These are phyloP conservation scores for Eucalyptus coolabah DNA, from an alignment of 345 rosid species.

Conservation along the genomic window DNA sequence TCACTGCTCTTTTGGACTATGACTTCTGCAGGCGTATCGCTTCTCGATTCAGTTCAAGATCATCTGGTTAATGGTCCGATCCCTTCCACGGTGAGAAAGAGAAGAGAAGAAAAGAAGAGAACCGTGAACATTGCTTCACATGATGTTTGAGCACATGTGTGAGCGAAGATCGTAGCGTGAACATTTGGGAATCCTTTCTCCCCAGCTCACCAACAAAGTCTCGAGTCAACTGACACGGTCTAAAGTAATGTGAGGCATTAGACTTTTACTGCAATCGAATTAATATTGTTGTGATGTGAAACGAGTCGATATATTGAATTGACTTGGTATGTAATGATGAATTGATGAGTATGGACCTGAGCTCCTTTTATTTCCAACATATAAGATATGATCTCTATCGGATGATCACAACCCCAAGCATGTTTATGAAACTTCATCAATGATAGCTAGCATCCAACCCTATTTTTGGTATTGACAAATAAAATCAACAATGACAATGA, in stretches of 20 bases:
- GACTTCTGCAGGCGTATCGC: background rate
- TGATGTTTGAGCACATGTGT: background rate
- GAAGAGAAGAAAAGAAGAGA: background rate
- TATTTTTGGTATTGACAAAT: accelerated
- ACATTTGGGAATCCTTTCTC: background rate
- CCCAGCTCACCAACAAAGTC: background rate
- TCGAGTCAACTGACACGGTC: accelerated
- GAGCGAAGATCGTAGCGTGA: background rate
- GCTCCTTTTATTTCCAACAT: no score
- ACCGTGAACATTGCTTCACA: background rate
- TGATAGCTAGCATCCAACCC: background rate
- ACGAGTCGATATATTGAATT: background rate
- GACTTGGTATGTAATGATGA: accelerated
- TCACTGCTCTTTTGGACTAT: background rate
- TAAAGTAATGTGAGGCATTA: background rate
- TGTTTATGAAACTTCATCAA: background rate
- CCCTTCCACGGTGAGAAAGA: background rate
- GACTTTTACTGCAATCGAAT: background rate
- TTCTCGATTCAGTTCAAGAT: background rate
- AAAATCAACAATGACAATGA: background rate
- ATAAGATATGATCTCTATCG: background rate
- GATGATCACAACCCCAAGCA: background rate
- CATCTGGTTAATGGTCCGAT: background rate
- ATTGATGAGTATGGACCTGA: background rate
- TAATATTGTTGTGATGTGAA: background rate